Evolutionary conservation across 345 rosid genomes (phyloP).

Genomic region (Limnanthes douglasii): DNA sequence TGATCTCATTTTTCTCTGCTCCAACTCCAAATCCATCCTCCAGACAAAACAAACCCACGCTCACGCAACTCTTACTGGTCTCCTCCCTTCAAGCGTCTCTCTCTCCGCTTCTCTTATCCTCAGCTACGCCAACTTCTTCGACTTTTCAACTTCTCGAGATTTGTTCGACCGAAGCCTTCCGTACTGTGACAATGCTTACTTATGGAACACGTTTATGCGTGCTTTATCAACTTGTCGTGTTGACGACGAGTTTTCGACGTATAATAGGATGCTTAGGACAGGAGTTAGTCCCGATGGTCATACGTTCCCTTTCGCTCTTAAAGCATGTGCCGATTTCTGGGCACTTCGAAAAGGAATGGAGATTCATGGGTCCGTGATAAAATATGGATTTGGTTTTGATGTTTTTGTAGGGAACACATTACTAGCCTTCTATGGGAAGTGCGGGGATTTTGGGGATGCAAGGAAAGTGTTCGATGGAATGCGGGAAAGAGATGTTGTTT

Average conservation of each 20-base stretch:
- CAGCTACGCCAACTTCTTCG: slow-evolving; percentile 20
- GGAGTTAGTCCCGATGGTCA: slow-evolving; percentile 29
- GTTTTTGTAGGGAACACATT: slow-evolving; percentile 23
- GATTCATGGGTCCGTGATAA: slow-evolving; percentile 41
- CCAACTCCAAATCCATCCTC: slow-evolving; percentile 10
- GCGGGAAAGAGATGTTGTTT: slow-evolving; percentile 16
- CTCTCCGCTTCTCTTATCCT: slow-evolving; percentile 34
- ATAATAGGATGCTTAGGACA: slow-evolving; percentile 34
- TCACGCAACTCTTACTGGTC: slow-evolving; percentile 17
- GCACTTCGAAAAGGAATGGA: slow-evolving; percentile 33
- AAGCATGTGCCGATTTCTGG: slow-evolving; percentile 13
- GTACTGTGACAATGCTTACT: slow-evolving; percentile 20
- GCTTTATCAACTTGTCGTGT: slow-evolving; percentile 17
- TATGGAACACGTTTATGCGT: slow-evolving; percentile 35
- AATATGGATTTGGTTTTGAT: slow-evolving; percentile 27
- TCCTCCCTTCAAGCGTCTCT: slow-evolving; percentile 23
- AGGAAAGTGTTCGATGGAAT: slow-evolving; percentile 28
- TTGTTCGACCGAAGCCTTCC: slow-evolving; percentile 21
- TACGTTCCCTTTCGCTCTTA: slow-evolving; percentile 34
- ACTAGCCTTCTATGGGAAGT: slow-evolving; percentile 28
- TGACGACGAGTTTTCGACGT: slow-evolving; percentile 14
- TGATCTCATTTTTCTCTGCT: slow-evolving; percentile 19
- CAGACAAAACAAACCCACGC: slow-evolving; percentile 27
- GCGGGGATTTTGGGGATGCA: slow-evolving; percentile 15
- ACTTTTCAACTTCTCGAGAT: slow-evolving; percentile 8